Conservation (phyloP, 441 rosid species). For the Aquilaria agallochum region DNA sequence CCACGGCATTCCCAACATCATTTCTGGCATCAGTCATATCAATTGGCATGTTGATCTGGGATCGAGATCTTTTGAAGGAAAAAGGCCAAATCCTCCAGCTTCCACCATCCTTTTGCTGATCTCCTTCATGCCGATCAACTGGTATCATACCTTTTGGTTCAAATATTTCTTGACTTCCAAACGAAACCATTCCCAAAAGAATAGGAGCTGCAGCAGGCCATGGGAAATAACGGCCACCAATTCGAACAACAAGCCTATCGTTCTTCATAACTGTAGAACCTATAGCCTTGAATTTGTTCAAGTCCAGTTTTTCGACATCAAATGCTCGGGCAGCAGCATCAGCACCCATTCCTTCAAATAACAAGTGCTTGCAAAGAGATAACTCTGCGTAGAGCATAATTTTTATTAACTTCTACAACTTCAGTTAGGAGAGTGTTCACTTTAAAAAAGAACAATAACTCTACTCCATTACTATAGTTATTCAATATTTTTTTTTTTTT, state of each 20-base stretch:
- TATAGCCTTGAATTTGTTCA: constrained; percentile 37
- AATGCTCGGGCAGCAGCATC: constrained; percentile 65
- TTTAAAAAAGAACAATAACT: no score
- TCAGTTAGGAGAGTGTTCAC: constrained; percentile 7
- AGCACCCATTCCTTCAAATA: constrained; percentile 51
- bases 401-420: constrained; percentile 17
- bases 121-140: constrained; percentile 43
- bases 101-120: constrained; percentile 42
- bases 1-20: constrained; percentile 31
- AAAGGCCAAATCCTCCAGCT: constrained; percentile 97
- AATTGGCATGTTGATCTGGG: constrained; percentile 27
- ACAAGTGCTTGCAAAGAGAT: constrained; percentile 62
- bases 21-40: constrained; percentile 24
- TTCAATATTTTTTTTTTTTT: not conserved
- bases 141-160: constrained; percentile 61
- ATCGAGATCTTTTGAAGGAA: constrained; percentile 47
- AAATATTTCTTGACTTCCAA: constrained; percentile 40
- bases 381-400: constrained; percentile 48
- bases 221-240: constrained; percentile 50
- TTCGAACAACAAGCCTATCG: constrained; percentile 53
- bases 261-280: constrained; percentile 48
- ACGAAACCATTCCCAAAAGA: constrained; percentile 48
- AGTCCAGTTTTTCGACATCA: constrained; percentile 50
- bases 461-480: not conserved
- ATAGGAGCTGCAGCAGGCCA: constrained; percentile 66